Conservation (phyloP, 257 asterid genomes). For the Perilla frutescens region DNA sequence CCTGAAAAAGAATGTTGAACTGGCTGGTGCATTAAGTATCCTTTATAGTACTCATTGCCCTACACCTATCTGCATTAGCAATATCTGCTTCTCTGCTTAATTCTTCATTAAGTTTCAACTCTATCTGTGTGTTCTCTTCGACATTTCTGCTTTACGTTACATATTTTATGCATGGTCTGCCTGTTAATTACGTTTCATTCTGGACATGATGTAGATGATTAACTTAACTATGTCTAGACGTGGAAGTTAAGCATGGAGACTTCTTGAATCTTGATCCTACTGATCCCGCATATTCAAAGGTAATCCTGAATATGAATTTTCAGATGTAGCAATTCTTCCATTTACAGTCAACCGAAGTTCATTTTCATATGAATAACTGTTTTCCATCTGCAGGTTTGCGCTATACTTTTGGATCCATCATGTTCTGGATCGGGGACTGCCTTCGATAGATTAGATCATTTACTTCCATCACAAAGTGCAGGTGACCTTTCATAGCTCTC, state of each 20-base stretch:
- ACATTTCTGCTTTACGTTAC: neutral
- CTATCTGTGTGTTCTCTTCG: neutral
- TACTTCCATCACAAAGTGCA: slow-evolving; percentile 81
- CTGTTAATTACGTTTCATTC: neutral
- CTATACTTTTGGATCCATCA: slow-evolving; percentile 91
- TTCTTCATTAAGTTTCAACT: neutral
- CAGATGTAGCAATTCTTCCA: neutral
- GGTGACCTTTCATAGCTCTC: slow-evolving; percentile 42
- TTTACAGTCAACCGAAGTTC: slow-evolving; percentile 7
- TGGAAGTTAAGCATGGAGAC: slow-evolving; percentile 72
- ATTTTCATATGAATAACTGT: neutral
- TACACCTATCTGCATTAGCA: neutral
- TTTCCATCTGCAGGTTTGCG: slow-evolving; percentile 61
- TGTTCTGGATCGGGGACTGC: slow-evolving; percentile 98
- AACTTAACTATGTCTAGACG: slow-evolving; percentile 77
- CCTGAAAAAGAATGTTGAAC: slow-evolving; percentile 58
- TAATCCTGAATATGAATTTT: slow-evolving; percentile 25
- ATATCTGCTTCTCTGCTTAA: neutral
- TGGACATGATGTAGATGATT: slow-evolving; percentile 13
- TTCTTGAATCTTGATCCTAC: slow-evolving; percentile 76
- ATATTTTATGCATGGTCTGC: neutral
- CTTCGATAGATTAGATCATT: slow-evolving; percentile 84
- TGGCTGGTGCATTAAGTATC: slow-evolving; percentile 93
- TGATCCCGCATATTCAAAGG: slow-evolving; percentile 75
- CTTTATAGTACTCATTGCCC: slow-evolving; percentile 38